Conservation (phyloP, 768 basidiomycete species). For the Crassisporium funariophilum region DNA sequence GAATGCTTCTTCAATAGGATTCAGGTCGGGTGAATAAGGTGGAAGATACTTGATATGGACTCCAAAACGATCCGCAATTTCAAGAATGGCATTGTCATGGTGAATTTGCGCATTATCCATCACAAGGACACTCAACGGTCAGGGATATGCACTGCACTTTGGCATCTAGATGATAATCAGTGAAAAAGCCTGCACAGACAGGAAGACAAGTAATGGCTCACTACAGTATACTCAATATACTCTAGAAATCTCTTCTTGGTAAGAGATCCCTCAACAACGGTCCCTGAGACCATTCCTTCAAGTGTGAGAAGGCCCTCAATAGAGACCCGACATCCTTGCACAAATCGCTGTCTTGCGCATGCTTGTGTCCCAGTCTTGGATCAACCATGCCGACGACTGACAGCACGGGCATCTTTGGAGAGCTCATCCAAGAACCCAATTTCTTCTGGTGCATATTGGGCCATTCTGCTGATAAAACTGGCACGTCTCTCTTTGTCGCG, state of each 20-base stretch:
- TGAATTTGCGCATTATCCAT: slow-evolving; percentile 4
- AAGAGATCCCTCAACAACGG: slow-evolving; percentile 32
- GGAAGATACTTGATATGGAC: slow-evolving; percentile 7
- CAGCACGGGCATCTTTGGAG: slow-evolving; percentile 31
- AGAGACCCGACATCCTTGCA: slow-evolving; percentile 27
- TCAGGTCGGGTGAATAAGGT: slow-evolving; percentile 12
- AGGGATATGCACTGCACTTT: slow-evolving; percentile 23
- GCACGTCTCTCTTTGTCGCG: slow-evolving; percentile 24
- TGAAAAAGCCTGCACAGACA: not conserved
- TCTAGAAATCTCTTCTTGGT: slow-evolving; percentile 21
- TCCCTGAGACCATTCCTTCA: slow-evolving; percentile 32
- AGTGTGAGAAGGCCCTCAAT: slow-evolving; percentile 27
- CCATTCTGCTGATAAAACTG: slow-evolving; percentile 28
- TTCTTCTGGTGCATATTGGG: slow-evolving; percentile 31
- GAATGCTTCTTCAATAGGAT: slow-evolving; percentile 13
- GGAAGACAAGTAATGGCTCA: slow-evolving; percentile 13
- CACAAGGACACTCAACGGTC: slow-evolving; percentile 15
- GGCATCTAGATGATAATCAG: slow-evolving; percentile 15
- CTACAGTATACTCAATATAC: slow-evolving; percentile 27
- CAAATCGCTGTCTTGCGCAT: slow-evolving; percentile 22
- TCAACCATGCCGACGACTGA: slow-evolving; percentile 17
- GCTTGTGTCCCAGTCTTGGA: slow-evolving; percentile 26
- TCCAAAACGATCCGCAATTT: slow-evolving; percentile 1
- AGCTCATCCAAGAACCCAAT: slow-evolving; percentile 38
- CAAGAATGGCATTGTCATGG: not conserved